Conservation (phyloP, 768 basidiomycete genomes). For the Mycena filopes region DNA sequence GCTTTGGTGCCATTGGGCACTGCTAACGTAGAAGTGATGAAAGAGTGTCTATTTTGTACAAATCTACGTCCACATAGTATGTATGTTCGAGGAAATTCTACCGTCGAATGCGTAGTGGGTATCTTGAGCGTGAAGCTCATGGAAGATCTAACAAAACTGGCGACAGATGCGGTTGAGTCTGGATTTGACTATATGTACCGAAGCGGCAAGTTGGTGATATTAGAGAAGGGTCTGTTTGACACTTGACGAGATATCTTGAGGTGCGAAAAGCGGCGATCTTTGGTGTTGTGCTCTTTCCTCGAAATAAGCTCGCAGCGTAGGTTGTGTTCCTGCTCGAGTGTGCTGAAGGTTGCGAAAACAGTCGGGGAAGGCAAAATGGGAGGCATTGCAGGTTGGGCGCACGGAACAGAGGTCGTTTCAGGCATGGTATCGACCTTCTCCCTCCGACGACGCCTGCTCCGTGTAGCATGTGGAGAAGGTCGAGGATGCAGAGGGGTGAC, state of each 20-base stretch:
- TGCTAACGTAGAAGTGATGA: not conserved
- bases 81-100: not conserved
- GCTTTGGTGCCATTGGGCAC: not conserved
- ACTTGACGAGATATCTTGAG: not conserved
- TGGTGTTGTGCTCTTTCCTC: not conserved
- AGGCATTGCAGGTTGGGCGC: no score
- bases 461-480: not conserved
- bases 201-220: constrained; percentile 6
- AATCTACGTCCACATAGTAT: not conserved
- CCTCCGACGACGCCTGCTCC: no score
- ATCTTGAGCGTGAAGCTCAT: no score
- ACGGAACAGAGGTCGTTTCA: no score
- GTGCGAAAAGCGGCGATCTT: not conserved
- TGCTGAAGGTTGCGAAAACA: constrained; percentile 14
- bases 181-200: constrained; percentile 3
- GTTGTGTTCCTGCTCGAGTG: constrained; percentile 13
- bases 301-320: constrained; percentile 9
- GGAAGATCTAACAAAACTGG: not conserved
- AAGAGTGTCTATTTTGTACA: not conserved
- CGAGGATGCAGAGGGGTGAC: not conserved
- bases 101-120: no score
- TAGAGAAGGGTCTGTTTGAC: not conserved
- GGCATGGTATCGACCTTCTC: no score
- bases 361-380: not conserved
- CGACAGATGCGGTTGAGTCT: not conserved